Percentiles rank a stretch among this genome's conserved stretches.
These are phyloP conservation scores for Wickerhamiella alocasiicola DNA, from an alignment of 805 yeast genomes.

Conservation along the genomic window DNA sequence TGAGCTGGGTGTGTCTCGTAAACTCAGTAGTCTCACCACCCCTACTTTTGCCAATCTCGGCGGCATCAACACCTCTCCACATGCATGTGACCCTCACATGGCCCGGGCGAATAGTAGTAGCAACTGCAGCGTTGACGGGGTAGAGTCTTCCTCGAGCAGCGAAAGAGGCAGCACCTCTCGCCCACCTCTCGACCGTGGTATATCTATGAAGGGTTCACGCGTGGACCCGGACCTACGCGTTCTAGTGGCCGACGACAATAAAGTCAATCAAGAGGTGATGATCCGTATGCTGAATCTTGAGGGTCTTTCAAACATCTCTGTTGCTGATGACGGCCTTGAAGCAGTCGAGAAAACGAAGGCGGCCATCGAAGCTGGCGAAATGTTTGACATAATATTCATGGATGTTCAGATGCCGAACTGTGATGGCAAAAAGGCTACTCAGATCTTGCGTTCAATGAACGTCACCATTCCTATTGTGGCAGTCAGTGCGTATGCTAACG, in stretches of 20 bases:
- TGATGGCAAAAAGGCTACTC: slow-evolving; percentile 81
- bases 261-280: slow-evolving; percentile 89
- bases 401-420: slow-evolving; percentile 95
- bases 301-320: slow-evolving; percentile 54
- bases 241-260: slow-evolving; percentile 86
- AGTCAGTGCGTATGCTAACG: slow-evolving; percentile 90
- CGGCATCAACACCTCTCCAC: not conserved
- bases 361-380: slow-evolving; percentile 24
- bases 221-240: slow-evolving; percentile 30
- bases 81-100: not conserved
- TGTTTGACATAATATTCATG: slow-evolving; percentile 75
- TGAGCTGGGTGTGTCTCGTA: slow-evolving; percentile 9
- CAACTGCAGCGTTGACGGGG: not conserved
- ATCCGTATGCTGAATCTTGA: slow-evolving; percentile 77
- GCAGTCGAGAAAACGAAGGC: slow-evolving; percentile 59
- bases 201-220: slow-evolving; percentile 6
- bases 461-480: slow-evolving; percentile 77
- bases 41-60: not conserved
- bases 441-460: slow-evolving; percentile 46
- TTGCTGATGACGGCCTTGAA: slow-evolving; percentile 86
- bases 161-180: slow-evolving; percentile 6
- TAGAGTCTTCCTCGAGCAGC: slow-evolving; percentile 1
- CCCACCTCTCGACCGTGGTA: slow-evolving; percentile 12
- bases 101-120: not conserved
- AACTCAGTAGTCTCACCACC: slow-evolving; percentile 3